phyloP scores from a whole-genome alignment of 2,329 filamentous ascomycete species.

The Paracoccidioides lutzii region DNA sequence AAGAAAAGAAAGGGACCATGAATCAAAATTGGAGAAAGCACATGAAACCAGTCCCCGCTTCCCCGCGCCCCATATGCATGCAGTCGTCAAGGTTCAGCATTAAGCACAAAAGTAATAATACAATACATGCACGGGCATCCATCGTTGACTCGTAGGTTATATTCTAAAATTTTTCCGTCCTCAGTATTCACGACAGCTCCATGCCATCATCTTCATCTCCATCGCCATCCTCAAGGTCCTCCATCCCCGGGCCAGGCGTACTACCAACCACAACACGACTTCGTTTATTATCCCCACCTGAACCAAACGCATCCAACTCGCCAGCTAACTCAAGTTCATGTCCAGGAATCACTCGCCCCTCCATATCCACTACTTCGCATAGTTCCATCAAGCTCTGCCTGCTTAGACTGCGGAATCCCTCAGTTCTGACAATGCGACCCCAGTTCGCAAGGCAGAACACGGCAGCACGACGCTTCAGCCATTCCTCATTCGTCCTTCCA shows the following conservation, averaged over 20 bases:
- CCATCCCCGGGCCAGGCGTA: slow-evolving; percentile 16
- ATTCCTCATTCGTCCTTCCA: slow-evolving; percentile 78
- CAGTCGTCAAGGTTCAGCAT: background rate
- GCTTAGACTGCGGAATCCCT: slow-evolving; percentile 70
- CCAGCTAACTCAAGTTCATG: slow-evolving; percentile 61
- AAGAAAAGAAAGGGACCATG: too few species aligned
- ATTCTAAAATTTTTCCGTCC: background rate
- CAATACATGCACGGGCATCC: background rate
- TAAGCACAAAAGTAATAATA: background rate
- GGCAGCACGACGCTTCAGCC: slow-evolving; percentile 79
- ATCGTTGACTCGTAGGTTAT: background rate
- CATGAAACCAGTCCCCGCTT: too few species aligned
- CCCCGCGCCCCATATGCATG: background rate
- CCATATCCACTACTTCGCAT: slow-evolving; percentile 83
- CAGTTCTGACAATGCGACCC: slow-evolving; percentile 83
- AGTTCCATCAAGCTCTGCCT: slow-evolving; percentile 74
- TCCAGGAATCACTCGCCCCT: slow-evolving; percentile 79
- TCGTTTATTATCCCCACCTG: slow-evolving; percentile 19
- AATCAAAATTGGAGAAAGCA: too few species aligned
- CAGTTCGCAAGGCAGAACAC: slow-evolving; percentile 85
- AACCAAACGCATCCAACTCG: slow-evolving; percentile 37
- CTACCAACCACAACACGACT: slow-evolving; percentile 14
- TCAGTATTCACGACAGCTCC: slow-evolving; percentile 27
- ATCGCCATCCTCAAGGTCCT: slow-evolving; percentile 31
- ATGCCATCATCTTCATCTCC: slow-evolving; percentile 36